Evolutionary conservation across 495 filamentous ascomycete species (phyloP), one percentile per base, ranked within the genome.

Genomic region (Penicillium lividum): DNA sequence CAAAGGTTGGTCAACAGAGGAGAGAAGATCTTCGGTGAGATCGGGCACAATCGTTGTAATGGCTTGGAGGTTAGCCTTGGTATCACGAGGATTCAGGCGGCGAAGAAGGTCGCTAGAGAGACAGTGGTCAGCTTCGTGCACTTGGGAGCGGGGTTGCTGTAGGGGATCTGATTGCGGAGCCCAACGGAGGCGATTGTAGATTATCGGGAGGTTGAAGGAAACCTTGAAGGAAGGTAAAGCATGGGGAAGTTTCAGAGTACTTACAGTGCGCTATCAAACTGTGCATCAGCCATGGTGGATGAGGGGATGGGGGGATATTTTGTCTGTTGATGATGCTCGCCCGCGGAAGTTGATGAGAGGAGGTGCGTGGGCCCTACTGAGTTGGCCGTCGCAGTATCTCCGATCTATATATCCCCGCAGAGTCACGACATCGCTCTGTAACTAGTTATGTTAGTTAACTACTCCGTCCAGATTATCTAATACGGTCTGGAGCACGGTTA

Each of bases 11-110:
- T 99, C 94, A 60, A 98, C 93, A 34, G 92, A 96, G 59, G 93
- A 92, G 58, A 99, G 92, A 29, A 99, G 90, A 69, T 99, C 94
- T 84, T 99, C 94, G 60, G 92, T 93, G 22, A 99, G 86, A 61
- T 93, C 86, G 15, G 94, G 94, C 50, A 92, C 87, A 44, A 98
- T 86, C 42, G 81, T 73, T 73, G 95, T 94, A 63, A 99, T 87
- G 44, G 86, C 82, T 71, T 86, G 83, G 55, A 99, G 86, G 78
- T 98, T 96, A 56, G 77, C 71, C 63, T 91, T 79, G 43, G 92
- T 97, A 72, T 92, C 85, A 70, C 92, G 93, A 7, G 94, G 94
- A 77, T 96, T 92, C 56, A 99, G 88, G 43, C 95, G 94, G 62
- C 95, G 94, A 76, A 99, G 94, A 63, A 99, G 92, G 80, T 99